A percentile compares a stretch with the other conserved stretches of the same genome.
Evolutionary conservation across 2,329 filamentous ascomycete genomes (phyloP).

Genomic region (Pestalotiopsis sp.): DNA sequence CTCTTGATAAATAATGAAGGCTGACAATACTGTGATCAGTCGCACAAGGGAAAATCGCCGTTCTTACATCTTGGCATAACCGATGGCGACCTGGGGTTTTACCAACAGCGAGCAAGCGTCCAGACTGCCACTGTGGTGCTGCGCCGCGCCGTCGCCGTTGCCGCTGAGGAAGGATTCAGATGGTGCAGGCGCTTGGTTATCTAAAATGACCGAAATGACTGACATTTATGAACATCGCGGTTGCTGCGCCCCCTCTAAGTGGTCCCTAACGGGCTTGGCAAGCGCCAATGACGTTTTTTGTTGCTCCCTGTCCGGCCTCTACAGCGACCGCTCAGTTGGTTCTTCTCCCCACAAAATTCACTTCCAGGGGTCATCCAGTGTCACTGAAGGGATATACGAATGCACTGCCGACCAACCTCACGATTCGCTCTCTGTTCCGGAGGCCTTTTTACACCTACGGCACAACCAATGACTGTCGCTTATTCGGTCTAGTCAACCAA

Average conservation of each 20-base stretch:
- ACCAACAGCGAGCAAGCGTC: background rate
- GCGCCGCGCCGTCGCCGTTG: constrained; percentile 1
- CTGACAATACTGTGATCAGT: background rate
- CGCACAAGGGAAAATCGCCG: background rate
- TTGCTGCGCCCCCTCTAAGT: background rate
- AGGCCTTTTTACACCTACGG: no score
- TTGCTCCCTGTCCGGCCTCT: background rate
- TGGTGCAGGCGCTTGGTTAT: background rate
- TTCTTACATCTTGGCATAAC: background rate
- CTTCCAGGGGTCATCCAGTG: no score
- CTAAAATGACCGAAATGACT: background rate
- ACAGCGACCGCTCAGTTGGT: no score
- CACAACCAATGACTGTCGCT: no score
- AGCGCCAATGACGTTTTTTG: constrained; percentile 1
- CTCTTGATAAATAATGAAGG: background rate
- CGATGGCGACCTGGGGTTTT: background rate
- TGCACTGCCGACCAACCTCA: no score
- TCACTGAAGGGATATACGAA: no score
- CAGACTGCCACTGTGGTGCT: background rate
- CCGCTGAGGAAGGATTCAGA: background rate
- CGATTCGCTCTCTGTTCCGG: no score
- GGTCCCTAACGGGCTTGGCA: background rate
- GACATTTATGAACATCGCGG: background rate
- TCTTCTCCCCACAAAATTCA: no score
- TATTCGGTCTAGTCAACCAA: no score